These are phyloP conservation scores for Primulina tabacum DNA, from an alignment of 257 asterid species.

Conservation along the genomic window DNA sequence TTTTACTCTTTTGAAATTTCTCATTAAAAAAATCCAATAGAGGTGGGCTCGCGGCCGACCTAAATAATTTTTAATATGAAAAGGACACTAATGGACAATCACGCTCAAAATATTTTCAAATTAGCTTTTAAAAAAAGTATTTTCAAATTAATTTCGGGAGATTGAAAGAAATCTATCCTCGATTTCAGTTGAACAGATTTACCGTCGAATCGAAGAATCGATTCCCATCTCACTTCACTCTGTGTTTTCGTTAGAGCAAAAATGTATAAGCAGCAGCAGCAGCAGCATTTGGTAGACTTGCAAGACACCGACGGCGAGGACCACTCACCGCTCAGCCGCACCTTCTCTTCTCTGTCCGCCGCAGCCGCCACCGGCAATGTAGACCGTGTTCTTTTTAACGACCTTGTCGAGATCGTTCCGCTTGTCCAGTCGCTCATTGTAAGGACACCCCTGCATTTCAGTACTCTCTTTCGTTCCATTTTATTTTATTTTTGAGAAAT, in stretches of 20 bases:
- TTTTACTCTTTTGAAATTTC: no score
- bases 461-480: constrained; percentile 4
- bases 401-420: constrained; percentile 84
- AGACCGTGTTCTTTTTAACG: constrained; percentile 63
- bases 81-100: no score
- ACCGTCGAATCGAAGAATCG: neutral
- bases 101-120: no score
- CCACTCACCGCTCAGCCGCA: constrained; percentile 36
- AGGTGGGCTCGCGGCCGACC: no score
- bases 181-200: neutral
- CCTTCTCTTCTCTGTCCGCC: constrained; percentile 61
- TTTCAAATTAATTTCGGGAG: neutral
- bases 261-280: constrained; percentile 57
- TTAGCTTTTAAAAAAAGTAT: no score
- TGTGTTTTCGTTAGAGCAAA: neutral
- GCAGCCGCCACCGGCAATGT: constrained; percentile 60
- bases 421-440: constrained; percentile 93
- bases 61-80: no score
- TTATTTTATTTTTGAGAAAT: neutral
- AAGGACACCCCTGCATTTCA: constrained; percentile 23
- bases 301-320: constrained; percentile 56
- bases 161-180: neutral
- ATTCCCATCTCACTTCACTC: neutral
- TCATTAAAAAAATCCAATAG: no score
- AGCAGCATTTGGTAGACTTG: constrained; percentile 54